Evolutionary conservation across 176 grass and related monocot genomes (phyloP), one percentile per base, ranked within the genome.

Genomic region (Urochloa ruziziensis): DNA sequence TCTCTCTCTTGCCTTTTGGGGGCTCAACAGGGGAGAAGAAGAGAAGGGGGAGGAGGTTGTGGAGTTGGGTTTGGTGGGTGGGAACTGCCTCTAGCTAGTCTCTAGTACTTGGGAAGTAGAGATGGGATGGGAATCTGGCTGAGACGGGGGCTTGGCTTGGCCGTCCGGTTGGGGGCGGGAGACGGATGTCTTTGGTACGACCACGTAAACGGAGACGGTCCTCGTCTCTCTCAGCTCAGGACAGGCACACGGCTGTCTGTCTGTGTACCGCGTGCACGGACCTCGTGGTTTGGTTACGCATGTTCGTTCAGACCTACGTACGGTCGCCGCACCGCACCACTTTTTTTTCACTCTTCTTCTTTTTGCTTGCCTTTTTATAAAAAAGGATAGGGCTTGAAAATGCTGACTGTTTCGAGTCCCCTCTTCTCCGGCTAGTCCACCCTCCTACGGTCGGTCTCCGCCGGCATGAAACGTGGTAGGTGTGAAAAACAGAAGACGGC

Each of bases 21-120:
- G 63, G 33, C 1, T 16, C 39, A 79, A 48, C 30, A 15, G 15
- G 28, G 14, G 0, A 57, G 48, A 28, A 21, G 64, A 67, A 23
- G 72, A 27, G 30, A 21, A 42, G 10, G 6, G 32, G 30, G 30
- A 51, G 8, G 0, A 4, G 68, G 43, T 70, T 27, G 67, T 28
- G 72, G 47, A 43, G 66, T 70, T 71, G 37, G 80, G 80, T 71
- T 82, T 82, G 79, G 79, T 82, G 65, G 66, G 66, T 82, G 66
- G 15, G 66, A 59, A 59, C 77, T 18, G 29, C 61, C 24, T 27
- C 67, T 25, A 1, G 57, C 67, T 25, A 1, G 25, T 7, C 25
- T 23, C 47, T 74, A 34, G 16, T 51, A 33, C 27, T 19, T 1
- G 40, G 14, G 39, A 3, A 1, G 44, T 3, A 9, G 0, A 11